Percentiles rank a stretch among this genome's conserved stretches.
phyloP scores from a whole-genome alignment of 169 alveolate species.

The Plasmodium vivax region DNA sequence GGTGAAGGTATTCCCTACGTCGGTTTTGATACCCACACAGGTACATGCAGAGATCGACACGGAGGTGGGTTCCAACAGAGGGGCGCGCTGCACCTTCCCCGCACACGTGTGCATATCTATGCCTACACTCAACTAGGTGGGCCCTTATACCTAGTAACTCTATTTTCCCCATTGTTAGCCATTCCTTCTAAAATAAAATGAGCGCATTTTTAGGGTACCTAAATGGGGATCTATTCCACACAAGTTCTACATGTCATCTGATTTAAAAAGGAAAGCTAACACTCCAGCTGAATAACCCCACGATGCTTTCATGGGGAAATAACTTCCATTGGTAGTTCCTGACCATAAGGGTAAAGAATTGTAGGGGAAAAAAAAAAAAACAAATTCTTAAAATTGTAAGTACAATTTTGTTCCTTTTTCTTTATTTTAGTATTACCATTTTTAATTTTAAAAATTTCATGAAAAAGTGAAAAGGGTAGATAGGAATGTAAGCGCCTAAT shows the following conservation, averaged over 20 bases:
- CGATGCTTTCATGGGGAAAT: background rate
- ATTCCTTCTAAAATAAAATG: background rate
- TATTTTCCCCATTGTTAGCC: background rate
- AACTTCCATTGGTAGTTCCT: background rate
- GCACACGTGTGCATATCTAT: background rate
- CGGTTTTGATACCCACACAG: background rate
- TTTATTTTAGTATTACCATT: background rate
- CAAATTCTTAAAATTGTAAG: no score
- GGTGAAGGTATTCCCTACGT: background rate
- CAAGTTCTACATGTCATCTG: background rate
- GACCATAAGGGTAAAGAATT: background rate
- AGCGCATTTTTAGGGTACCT: background rate
- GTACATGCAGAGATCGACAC: background rate
- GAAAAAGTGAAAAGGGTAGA: background rate
- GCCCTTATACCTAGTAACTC: background rate
- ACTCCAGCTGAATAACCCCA: background rate
- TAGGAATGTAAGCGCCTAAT: background rate
- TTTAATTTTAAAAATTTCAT: no score
- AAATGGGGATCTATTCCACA: background rate
- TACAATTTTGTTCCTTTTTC: no score
- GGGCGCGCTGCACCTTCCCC: background rate
- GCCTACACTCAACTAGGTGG: background rate
- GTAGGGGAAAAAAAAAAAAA: no score
- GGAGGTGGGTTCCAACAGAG: background rate
- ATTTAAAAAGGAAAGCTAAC: background rate